phyloP scores from a whole-genome alignment of 805 yeast species.

The Kluyveromyces siamensis region DNA sequence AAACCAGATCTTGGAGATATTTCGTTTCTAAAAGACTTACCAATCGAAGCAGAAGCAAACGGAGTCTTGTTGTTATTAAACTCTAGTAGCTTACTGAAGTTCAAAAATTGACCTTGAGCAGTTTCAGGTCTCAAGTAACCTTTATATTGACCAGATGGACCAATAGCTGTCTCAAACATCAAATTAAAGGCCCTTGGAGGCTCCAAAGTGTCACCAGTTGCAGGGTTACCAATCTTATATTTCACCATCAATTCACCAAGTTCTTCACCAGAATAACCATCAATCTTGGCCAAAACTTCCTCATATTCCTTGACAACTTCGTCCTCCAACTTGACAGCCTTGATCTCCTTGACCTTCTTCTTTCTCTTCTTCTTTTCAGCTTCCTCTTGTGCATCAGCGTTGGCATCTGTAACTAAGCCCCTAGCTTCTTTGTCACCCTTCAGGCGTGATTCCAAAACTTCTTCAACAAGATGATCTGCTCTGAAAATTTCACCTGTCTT shows the following conservation, averaged over 20 bases:
- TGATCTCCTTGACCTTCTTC: constrained; percentile 93
- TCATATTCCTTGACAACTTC: constrained; percentile 73
- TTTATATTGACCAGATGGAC: constrained; percentile 94
- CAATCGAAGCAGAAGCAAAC: constrained; percentile 98
- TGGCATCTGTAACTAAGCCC: constrained; percentile 52
- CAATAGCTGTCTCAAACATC: constrained; percentile 99
- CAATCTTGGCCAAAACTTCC: constrained; percentile 81
- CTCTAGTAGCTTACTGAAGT: constrained; percentile 87
- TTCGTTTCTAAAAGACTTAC: constrained; percentile 98
- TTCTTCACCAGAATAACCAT: constrained; percentile 88
- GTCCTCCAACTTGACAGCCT: constrained; percentile 81
- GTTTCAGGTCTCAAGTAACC: constrained; percentile 98
- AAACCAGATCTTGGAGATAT: constrained; percentile 97
- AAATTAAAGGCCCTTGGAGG: constrained; percentile 92
- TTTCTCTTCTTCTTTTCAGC: constrained; percentile 87
- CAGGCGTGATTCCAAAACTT: constrained; percentile 89
- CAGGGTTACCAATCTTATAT: constrained; percentile 84
- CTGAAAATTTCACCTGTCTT: constrained; percentile 97
- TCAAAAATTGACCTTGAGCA: constrained; percentile 98
- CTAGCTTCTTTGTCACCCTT: constrained; percentile 97
- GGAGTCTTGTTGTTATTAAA: constrained; percentile 96
- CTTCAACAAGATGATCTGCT: constrained; percentile 97
- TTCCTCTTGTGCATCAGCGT: constrained; percentile 53
- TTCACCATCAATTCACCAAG: constrained; percentile 82
- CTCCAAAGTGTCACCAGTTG: constrained; percentile 75